Evolutionary conservation across 2,329 filamentous ascomycete species (phyloP), one percentile per base, ranked within the genome.

Genomic region (Pseudogymnoascus sp.): DNA sequence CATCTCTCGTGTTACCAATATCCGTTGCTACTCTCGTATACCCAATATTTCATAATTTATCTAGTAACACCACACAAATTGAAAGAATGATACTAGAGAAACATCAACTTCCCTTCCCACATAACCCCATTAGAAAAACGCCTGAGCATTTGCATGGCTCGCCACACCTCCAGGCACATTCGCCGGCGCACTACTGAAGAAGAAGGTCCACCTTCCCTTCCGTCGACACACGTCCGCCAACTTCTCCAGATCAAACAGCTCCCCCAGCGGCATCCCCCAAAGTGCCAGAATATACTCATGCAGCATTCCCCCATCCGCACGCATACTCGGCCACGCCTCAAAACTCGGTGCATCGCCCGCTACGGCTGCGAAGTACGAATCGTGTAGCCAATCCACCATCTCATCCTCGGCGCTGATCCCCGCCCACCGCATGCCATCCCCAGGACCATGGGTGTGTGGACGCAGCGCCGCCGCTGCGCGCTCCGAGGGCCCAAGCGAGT

Each of bases 71-170:
- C 4, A 52, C n/a, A 12, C 26, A 8, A 30, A 52, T 30, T 19
- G 9, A 6, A 30, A 1, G 23, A 18, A 52, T 52, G 26, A 52
- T 30, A 33, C 12, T 10, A 33, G 26, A 52, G 5, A 12, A 52
- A 1, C n/a, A 10, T 33, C 45, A 52, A 9, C 45, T 30, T 26
- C 3, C n/a, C n/a, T n/a, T 30, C 26, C 5, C 0, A 30, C 10
- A 1, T 3, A 52, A 0, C 7, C 9, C 26, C n/a, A n/a, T 64
- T 48, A 68, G 48, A 69, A 69, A 34, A 81, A 73, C 2, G 77
- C 78, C 9, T 79, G 41, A 1, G 77, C 76, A 62, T 79, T 80
- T 33, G 77, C 75, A 21, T 77, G 78, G 26, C 75, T 79, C 1
- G 72, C 75, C 2, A 81, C 70, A 1, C 79, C 67, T 2, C 82